Evolutionary conservation across 805 yeast species (phyloP).

Genomic region (Candida yuanshanica): DNA sequence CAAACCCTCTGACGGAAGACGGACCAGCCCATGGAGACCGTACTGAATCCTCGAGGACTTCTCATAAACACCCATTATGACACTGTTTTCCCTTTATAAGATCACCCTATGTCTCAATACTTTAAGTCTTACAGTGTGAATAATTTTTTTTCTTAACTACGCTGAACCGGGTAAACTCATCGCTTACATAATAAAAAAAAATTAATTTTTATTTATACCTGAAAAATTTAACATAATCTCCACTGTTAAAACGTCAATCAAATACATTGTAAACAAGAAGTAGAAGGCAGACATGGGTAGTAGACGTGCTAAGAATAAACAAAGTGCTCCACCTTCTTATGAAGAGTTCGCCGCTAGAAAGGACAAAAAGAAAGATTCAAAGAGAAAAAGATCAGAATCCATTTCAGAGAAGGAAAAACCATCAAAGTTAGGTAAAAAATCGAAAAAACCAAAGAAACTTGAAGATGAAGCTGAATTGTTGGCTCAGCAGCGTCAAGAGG

Average conservation of each 20-base stretch:
- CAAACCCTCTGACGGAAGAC: conserved; percentile 76
- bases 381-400: conserved; percentile 29
- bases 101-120: too few species aligned
- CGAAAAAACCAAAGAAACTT: conserved; percentile 16
- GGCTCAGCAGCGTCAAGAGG: conserved; percentile 30
- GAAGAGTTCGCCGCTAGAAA: conserved; percentile 72
- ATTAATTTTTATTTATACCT: not conserved
- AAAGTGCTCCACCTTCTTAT: conserved; percentile 83
- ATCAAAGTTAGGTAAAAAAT: conserved; percentile 1
- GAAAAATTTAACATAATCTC: not conserved
- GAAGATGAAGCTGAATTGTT: conserved; percentile 18
- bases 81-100: too few species aligned
- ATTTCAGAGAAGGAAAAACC: conserved; percentile 16
- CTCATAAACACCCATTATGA: conserved; percentile 16
- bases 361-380: conserved; percentile 29
- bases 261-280: not conserved
- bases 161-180: conserved; percentile 15
- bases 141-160: too few species aligned
- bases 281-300: conserved; percentile 60
- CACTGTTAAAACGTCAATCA: not conserved
- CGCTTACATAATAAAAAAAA: conserved; percentile 6
- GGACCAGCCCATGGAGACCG: conserved; percentile 44
- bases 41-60: conserved; percentile 2
- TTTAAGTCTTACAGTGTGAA: too few species aligned
- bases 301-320: conserved; percentile 87